Evolutionary conservation across 2,329 filamentous ascomycete genomes (phyloP), one percentile per base, ranked within the genome.

Genomic region (Pseudocercospora musae): DNA sequence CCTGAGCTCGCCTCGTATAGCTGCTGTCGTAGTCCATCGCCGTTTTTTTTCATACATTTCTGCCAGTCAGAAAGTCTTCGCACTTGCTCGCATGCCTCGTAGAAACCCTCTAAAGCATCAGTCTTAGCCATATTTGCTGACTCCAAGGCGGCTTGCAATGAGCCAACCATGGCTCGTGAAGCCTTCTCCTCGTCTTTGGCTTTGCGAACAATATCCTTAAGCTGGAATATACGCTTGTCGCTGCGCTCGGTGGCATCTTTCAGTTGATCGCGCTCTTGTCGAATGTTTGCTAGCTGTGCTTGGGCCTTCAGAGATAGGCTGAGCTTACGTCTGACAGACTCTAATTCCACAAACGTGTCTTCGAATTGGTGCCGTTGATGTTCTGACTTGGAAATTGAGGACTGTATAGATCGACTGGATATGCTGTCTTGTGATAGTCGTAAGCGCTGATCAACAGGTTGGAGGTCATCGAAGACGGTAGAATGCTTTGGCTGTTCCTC

Each of bases 91-190:
- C 77, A 72, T 10, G 76, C 69, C 31, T 73, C 68, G 56, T 71
- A 63, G 40, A 72, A 71, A 13, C 68, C 70, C 61, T 75, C 70
- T 10, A 74, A 64, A 4, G 70, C 75, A 60, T 81, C 79, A 0
- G 78, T 49, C 57, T 77, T 78, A 59, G 77, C 73, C 15, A 72
- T 71, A 62, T 81, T 80, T 20, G 77, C 74, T 13, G 75, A 68
- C 33, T 76, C 72, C 33, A 80, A 67, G 7, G 77, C 72, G 18
- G 70, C 72, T 55, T 79, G 76, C 5, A 80, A 70, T 55, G 77
- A 71, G 15, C 74, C 72, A 7, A 77, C 71, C 0, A 73, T 75
- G 53, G 76, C 78, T 50, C 75, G 74, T 37, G 78, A 62, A 3
- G 73, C 71, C 57, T 74, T 68, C 49, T 73, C 71, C 13, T 66